Evolutionary conservation across 2,329 filamentous ascomycete genomes (phyloP).

Genomic region (Tetracladium maxilliforme): DNA sequence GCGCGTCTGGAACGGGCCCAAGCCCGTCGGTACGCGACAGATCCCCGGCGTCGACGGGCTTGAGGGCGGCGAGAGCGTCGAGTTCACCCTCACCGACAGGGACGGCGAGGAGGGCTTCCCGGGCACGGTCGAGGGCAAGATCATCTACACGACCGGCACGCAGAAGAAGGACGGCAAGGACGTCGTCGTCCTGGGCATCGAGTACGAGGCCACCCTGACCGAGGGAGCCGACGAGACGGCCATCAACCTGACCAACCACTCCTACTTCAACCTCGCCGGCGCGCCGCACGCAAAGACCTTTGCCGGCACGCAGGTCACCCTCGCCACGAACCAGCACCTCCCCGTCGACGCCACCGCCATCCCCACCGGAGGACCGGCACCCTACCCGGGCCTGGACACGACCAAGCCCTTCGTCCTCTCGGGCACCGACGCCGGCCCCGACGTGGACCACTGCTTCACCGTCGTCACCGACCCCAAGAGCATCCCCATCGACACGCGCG

Average conservation of each 20-base stretch:
- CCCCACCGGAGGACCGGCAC: slow-evolving; percentile 51
- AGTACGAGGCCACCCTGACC: slow-evolving; percentile 77
- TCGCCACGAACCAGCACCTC: slow-evolving; percentile 50
- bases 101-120: slow-evolving; percentile 87
- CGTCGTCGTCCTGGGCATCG: slow-evolving; percentile 63
- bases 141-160: slow-evolving; percentile 66
- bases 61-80: slow-evolving; percentile 48
- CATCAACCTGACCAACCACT: slow-evolving; percentile 92
- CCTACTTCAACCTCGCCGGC: slow-evolving; percentile 56
- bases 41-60: slow-evolving; percentile 32
- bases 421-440: slow-evolving; percentile 44
- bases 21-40: slow-evolving; percentile 32
- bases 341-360: slow-evolving; percentile 62
- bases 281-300: slow-evolving; percentile 43
- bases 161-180: slow-evolving; percentile 44
- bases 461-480: slow-evolving; percentile 26
- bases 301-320: slow-evolving; percentile 42
- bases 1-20: slow-evolving; percentile 60
- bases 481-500: slow-evolving; percentile 33
- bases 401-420: slow-evolving; percentile 59
- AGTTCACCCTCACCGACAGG: slow-evolving; percentile 51
- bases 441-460: slow-evolving; percentile 86
- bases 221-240: slow-evolving; percentile 75
- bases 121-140: slow-evolving; percentile 62
- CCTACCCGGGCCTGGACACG: slow-evolving; percentile 50